A percentile compares a stretch with the other conserved stretches of the same genome.
Evolutionary conservation across 1,139 yeast genomes (phyloP).

Genomic region (Saccharomyces pastorianus): DNA sequence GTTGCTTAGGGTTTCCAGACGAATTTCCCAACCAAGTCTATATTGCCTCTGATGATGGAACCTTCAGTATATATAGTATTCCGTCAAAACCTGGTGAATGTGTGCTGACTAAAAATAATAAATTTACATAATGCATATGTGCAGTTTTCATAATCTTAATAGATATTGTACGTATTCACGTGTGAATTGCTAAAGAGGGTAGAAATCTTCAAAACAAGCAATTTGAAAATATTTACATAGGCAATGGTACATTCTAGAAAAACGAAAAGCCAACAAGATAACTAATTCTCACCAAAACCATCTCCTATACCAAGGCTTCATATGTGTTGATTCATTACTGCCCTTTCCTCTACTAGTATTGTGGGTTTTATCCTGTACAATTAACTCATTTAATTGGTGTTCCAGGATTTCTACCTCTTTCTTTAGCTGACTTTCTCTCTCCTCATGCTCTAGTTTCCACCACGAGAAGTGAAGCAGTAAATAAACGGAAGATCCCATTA

Average conservation of each 20-base stretch:
- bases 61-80: slow-evolving; percentile 22
- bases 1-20: slow-evolving; percentile 28
- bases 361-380: slow-evolving; percentile 3
- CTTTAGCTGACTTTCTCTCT: slow-evolving; percentile 23
- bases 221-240: not conserved
- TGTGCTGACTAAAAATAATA: slow-evolving; percentile 24
- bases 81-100: slow-evolving; percentile 27
- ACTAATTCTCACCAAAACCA: slow-evolving; percentile 9
- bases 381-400: slow-evolving; percentile 11
- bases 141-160: not conserved
- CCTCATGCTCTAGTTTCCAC: slow-evolving; percentile 32
- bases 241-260: not conserved
- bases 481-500: slow-evolving; percentile 29
- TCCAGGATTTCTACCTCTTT: slow-evolving; percentile 16
- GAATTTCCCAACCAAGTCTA: slow-evolving; percentile 26
- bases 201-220: not conserved
- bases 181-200: not conserved
- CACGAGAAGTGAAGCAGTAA: slow-evolving; percentile 28
- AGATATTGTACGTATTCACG: not conserved
- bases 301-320: slow-evolving; percentile 15
- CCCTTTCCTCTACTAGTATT: slow-evolving; percentile 3
- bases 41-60: slow-evolving; percentile 26
- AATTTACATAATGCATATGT: slow-evolving; percentile 10
- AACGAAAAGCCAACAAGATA: not conserved
- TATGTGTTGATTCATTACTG: not conserved